Evolutionary conservation across 345 rosid genomes (phyloP).

Genomic region (Linum trigynum): DNA sequence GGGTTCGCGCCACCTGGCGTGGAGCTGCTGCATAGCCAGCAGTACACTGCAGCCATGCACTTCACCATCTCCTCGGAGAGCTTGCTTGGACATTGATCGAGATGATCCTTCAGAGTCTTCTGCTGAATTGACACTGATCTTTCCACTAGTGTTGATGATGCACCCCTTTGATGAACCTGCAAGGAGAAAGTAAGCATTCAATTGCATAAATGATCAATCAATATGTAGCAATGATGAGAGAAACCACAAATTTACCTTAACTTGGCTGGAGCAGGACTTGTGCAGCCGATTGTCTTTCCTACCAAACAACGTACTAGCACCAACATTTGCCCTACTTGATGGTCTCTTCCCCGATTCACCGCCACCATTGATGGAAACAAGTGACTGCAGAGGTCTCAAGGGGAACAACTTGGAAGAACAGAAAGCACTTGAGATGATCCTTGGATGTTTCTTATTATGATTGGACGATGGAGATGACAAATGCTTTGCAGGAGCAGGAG

Average conservation of each 20-base stretch:
- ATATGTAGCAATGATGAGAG: no score
- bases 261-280: slow-evolving; percentile 30
- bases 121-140: slow-evolving; percentile 4
- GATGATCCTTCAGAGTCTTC: slow-evolving; percentile 69
- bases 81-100: slow-evolving; percentile 71
- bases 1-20: slow-evolving; percentile 17
- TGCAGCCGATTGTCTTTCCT: slow-evolving; percentile 31
- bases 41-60: slow-evolving; percentile 78
- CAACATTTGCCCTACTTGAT: slow-evolving; percentile 20
- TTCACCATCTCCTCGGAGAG: slow-evolving; percentile 89
- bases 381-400: slow-evolving; percentile 43
- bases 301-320: slow-evolving; percentile 24
- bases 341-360: slow-evolving; percentile 33
- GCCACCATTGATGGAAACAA: slow-evolving; percentile 26
- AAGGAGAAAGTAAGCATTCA: no score
- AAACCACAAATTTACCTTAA: slow-evolving; percentile 27
- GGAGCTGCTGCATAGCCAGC: slow-evolving; percentile 52
- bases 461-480: slow-evolving; percentile 11
- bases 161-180: no score
- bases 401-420: slow-evolving; percentile 74
- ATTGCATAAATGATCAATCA: no score
- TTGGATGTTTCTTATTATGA: slow-evolving; percentile 49
- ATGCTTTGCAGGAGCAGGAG: slow-evolving; percentile 62
- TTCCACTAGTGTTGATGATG: no score
- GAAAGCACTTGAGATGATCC: slow-evolving; percentile 69